These are phyloP conservation scores for Adansonia madagascariensis DNA, from an alignment of 441 rosid genomes.

Conservation along the genomic window DNA sequence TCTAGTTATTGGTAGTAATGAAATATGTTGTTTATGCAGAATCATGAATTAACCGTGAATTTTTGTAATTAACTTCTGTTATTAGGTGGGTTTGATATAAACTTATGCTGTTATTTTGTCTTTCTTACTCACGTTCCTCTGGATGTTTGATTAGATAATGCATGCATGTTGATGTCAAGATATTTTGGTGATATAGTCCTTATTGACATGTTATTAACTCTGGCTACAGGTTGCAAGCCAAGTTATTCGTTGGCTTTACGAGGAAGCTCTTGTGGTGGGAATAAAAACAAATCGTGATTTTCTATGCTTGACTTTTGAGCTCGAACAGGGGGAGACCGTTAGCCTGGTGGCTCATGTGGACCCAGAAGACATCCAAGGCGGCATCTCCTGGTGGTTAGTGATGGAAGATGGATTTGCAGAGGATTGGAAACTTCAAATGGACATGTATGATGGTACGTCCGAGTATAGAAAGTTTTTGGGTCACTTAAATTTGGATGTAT, in stretches of 20 bases:
- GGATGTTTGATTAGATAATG: conserved; percentile 7
- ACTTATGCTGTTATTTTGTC: neutral
- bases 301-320: conserved; percentile 72
- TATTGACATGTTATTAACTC: conserved; percentile 21
- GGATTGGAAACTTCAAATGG: conserved; percentile 53
- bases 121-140: neutral
- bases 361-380: conserved; percentile 66
- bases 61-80: neutral
- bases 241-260: conserved; percentile 87
- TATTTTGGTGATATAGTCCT: conserved; percentile 11
- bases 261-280: conserved; percentile 84
- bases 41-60: neutral
- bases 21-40: neutral
- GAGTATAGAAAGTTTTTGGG: conserved; percentile 76
- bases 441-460: conserved; percentile 44
- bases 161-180: neutral
- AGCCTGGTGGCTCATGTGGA: conserved; percentile 87
- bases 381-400: conserved; percentile 90
- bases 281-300: conserved; percentile 76
- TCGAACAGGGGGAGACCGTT: conserved; percentile 78
- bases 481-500: conserved; percentile 62
- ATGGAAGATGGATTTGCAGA: conserved; percentile 76
- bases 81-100: neutral
- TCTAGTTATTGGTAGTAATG: neutral
- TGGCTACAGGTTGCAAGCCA: conserved; percentile 79